These are phyloP conservation scores for Trichoderma erinaceum DNA, from an alignment of 495 filamentous ascomycete genomes.

Conservation along the genomic window DNA sequence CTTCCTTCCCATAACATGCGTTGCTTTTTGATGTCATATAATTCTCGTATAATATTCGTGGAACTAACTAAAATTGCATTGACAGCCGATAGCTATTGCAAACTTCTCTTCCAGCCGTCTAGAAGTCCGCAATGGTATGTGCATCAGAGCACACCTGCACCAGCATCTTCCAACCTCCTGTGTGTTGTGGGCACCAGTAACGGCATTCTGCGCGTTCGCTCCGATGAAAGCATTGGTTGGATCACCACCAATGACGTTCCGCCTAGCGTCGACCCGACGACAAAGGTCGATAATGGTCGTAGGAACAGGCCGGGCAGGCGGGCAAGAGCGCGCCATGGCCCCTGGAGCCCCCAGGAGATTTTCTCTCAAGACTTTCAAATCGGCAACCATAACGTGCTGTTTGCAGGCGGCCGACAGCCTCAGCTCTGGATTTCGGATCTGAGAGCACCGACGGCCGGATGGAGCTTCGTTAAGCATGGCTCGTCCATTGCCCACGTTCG, in stretches of 20 bases:
- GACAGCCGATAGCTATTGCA: neutral
- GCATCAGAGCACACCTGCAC: conserved; percentile 21
- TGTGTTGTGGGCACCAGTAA: conserved; percentile 30
- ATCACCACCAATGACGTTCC: neutral
- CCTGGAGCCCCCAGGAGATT: neutral
- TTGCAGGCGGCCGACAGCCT: conserved; percentile 34
- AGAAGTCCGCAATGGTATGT: conserved; percentile 9
- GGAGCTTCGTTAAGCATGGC: conserved; percentile 20
- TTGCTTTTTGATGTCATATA: conserved; percentile 1
- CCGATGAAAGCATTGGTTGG: conserved; percentile 4
- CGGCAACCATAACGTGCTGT: conserved; percentile 24
- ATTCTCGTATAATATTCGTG: no score
- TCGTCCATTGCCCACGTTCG: conserved; percentile 30
- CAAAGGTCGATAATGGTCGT: neutral
- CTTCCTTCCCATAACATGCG: neutral
- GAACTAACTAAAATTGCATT: neutral
- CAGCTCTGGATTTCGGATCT: conserved; percentile 29
- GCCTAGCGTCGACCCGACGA: neutral
- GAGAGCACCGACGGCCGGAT: conserved; percentile 20
- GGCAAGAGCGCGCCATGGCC: neutral
- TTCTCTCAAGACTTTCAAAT: conserved; percentile 27
- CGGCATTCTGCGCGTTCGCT: conserved; percentile 23
- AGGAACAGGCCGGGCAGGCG: neutral
- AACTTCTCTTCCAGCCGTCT: neutral
- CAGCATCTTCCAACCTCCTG: conserved; percentile 19